A percentile compares a stretch with the other conserved stretches of the same genome.
These are phyloP conservation scores for Candida coleopterorum DNA, from an alignment of 805 yeast genomes.

Conservation along the genomic window DNA sequence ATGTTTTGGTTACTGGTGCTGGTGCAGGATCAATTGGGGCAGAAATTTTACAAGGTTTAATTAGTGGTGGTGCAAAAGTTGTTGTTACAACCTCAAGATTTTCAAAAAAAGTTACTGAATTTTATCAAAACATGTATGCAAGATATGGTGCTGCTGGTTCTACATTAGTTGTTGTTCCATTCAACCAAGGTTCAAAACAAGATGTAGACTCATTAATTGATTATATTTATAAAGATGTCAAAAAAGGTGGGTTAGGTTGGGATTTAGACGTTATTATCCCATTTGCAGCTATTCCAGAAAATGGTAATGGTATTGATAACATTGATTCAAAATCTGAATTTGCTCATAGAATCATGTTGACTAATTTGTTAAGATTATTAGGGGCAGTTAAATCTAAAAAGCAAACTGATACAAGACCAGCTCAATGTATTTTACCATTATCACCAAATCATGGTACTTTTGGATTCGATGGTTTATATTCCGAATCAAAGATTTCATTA, in stretches of 20 bases:
- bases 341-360: conserved; percentile 98
- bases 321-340: conserved; percentile 94
- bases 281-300: conserved; percentile 98
- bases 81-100: conserved; percentile 94
- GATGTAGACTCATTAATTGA: conserved; percentile 84
- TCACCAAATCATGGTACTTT: conserved; percentile 99
- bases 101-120: conserved; percentile 91
- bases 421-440: conserved; percentile 92
- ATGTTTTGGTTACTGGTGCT: conserved; percentile 93
- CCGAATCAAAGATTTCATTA: conserved; percentile 92
- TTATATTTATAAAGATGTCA: conserved; percentile 77
- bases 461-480: conserved; percentile 97
- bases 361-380: conserved; percentile 86
- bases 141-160: conserved; percentile 92
- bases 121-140: conserved; percentile 89
- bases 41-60: conserved; percentile 87
- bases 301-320: conserved; percentile 90
- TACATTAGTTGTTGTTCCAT: conserved; percentile 92
- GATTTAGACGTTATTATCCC: conserved; percentile 95
- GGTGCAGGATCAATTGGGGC: conserved; percentile 99
- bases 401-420: conserved; percentile 90
- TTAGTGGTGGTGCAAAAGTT: conserved; percentile 97
- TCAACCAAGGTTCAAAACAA: conserved; percentile 95
- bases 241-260: conserved; percentile 94
- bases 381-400: conserved; percentile 88